Evolutionary conservation across 2,329 filamentous ascomycete species (phyloP).

Genomic region (Akanthomyces muscarius): DNA sequence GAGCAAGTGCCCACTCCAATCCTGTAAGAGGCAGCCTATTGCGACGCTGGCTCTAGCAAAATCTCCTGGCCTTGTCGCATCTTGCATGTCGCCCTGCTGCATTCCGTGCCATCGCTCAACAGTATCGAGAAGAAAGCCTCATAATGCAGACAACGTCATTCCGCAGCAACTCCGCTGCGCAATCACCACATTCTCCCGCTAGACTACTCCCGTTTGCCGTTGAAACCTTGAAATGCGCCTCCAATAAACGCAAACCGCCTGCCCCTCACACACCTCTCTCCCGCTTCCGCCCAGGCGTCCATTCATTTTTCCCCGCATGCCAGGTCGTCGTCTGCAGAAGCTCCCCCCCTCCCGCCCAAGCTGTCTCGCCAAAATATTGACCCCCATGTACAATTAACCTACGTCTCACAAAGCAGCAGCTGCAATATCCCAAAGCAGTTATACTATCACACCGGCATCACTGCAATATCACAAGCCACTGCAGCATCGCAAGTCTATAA

Average conservation of each 20-base stretch:
- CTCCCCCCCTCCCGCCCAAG: not conserved
- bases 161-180: not conserved
- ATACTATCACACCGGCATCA: not conserved
- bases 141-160: not conserved
- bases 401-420: not conserved
- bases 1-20: not conserved
- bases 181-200: not conserved
- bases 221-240: not conserved
- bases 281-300: not conserved
- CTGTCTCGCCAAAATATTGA: not conserved
- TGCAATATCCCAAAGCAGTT: not conserved
- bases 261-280: not conserved
- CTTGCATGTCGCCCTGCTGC: too few species aligned
- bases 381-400: not conserved
- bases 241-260: not conserved
- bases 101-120: too few species aligned
- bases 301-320: conserved; percentile 3
- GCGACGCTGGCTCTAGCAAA: too few species aligned
- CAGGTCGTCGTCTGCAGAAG: not conserved
- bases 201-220: not conserved
- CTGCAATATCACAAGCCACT: not conserved
- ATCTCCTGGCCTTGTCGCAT: too few species aligned
- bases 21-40: too few species aligned
- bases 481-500: too few species aligned
- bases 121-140: not conserved